Evolutionary conservation across 345 rosid species (phyloP).

Genomic region (Camelina neglecta): DNA sequence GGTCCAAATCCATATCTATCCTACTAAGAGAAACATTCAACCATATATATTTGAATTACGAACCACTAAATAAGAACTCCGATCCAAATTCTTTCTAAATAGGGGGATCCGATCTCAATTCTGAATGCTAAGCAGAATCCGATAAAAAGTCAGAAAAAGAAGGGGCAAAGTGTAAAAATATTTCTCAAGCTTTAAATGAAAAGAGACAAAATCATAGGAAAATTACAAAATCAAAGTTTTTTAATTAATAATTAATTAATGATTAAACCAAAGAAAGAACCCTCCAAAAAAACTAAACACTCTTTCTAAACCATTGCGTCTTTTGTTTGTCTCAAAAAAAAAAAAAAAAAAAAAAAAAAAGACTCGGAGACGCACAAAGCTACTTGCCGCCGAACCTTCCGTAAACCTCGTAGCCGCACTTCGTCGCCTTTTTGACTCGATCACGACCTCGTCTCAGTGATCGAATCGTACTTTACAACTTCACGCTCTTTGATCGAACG

Average conservation of each 20-base stretch:
- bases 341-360: not conserved
- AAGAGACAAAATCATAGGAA: slow-evolving; percentile 2
- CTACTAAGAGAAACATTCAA: too few species aligned
- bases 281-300: slow-evolving; percentile 39
- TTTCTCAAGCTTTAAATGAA: not conserved
- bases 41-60: not conserved
- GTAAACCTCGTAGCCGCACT: slow-evolving; percentile 34
- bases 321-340: slow-evolving; percentile 33
- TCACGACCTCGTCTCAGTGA: slow-evolving; percentile 29
- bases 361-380: slow-evolving; percentile 37
- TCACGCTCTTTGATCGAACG: slow-evolving; percentile 7
- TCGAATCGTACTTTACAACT: slow-evolving; percentile 17
- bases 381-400: slow-evolving; percentile 34
- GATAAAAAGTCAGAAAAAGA: not conserved
- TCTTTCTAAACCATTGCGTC: slow-evolving; percentile 37
- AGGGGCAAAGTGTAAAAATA: slow-evolving; percentile 25
- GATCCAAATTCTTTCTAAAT: not conserved
- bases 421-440: slow-evolving; percentile 27
- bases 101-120: not conserved
- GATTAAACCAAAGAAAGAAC: slow-evolving; percentile 31
- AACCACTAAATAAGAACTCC: not conserved
- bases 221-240: not conserved
- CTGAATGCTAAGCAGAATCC: not conserved
- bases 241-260: slow-evolving; percentile 11
- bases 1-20: too few species aligned